Evolutionary conservation across 2,329 filamentous ascomycete genomes (phyloP).

Genomic region (Ophiostoma himal-ulmi): DNA sequence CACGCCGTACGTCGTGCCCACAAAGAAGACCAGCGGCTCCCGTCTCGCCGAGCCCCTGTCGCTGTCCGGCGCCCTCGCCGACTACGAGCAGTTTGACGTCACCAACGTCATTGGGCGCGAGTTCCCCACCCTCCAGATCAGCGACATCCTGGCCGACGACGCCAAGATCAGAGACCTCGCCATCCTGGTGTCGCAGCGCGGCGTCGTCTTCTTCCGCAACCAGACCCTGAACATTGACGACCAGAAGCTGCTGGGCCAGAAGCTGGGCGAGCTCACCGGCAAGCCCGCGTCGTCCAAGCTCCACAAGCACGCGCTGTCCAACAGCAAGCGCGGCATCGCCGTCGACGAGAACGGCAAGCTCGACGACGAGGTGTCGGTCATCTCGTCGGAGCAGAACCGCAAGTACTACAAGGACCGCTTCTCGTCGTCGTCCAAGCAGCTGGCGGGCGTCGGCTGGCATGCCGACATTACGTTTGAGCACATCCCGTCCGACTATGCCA

Average conservation of each 20-base stretch:
- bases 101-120: neutral
- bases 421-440: constrained; percentile 29
- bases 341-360: constrained; percentile 41
- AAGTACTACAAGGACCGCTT: constrained; percentile 37
- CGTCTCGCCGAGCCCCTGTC: too few relatives aligned
- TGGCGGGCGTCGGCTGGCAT: constrained; percentile 26
- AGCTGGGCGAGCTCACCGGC: constrained; percentile 42
- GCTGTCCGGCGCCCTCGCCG: neutral
- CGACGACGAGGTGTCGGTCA: constrained; percentile 46
- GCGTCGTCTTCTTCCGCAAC: constrained; percentile 60
- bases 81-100: neutral
- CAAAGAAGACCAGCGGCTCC: too few relatives aligned
- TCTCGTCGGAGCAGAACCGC: constrained; percentile 40
- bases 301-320: constrained; percentile 44
- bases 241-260: constrained; percentile 48
- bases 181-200: constrained; percentile 52
- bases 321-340: constrained; percentile 41
- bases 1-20: too few relatives aligned
- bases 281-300: constrained; percentile 40
- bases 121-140: neutral
- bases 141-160: constrained; percentile 35
- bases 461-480: neutral
- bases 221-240: constrained; percentile 49
- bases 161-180: constrained; percentile 46
- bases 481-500: constrained; percentile 29